phyloP scores from a whole-genome alignment of 2,329 filamentous ascomycete species.

The Penicillium sp. region DNA sequence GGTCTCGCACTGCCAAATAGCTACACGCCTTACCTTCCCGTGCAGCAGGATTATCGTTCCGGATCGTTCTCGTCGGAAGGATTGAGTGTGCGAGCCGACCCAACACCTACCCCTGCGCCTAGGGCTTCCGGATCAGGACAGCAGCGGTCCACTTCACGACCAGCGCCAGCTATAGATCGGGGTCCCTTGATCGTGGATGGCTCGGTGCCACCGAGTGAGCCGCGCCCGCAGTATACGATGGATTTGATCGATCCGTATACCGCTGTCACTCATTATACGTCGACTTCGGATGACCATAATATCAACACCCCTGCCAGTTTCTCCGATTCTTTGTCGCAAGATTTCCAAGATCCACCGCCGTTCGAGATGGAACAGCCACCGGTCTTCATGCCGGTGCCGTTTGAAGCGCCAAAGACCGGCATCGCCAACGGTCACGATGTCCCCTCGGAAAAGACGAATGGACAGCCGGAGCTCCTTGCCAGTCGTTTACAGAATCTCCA shows the following conservation, averaged over 20 bases:
- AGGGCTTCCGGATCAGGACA: conserved; percentile 27
- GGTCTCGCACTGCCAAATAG: conserved; percentile 47
- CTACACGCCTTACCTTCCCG: conserved; percentile 39
- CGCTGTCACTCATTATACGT: conserved; percentile 45
- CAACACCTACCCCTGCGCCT: conserved; percentile 25
- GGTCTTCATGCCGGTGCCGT: conserved; percentile 32
- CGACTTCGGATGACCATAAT: conserved; percentile 45
- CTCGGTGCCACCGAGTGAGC: conserved; percentile 47
- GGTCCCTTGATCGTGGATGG: conserved; percentile 54
- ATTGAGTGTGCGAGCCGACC: conserved; percentile 30
- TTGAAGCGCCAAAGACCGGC: conserved; percentile 29
- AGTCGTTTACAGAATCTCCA: conserved; percentile 45
- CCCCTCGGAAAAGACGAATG: conserved; percentile 29
- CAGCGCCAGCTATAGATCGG: conserved; percentile 35
- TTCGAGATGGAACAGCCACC: conserved; percentile 41
- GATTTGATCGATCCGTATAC: conserved; percentile 44
- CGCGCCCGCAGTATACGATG: conserved; percentile 36
- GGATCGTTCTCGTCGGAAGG: conserved; percentile 32
- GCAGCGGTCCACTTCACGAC: conserved; percentile 32
- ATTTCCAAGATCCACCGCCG: conserved; percentile 41
- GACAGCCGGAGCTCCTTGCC: conserved; percentile 40
- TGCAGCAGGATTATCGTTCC: conserved; percentile 41
- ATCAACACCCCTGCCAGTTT: conserved; percentile 44
- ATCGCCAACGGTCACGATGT: conserved; percentile 17
- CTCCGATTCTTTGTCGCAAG: conserved; percentile 45